Conservation (phyloP, 23 red algal genomes). For the Gracilaria gracilis region DNA sequence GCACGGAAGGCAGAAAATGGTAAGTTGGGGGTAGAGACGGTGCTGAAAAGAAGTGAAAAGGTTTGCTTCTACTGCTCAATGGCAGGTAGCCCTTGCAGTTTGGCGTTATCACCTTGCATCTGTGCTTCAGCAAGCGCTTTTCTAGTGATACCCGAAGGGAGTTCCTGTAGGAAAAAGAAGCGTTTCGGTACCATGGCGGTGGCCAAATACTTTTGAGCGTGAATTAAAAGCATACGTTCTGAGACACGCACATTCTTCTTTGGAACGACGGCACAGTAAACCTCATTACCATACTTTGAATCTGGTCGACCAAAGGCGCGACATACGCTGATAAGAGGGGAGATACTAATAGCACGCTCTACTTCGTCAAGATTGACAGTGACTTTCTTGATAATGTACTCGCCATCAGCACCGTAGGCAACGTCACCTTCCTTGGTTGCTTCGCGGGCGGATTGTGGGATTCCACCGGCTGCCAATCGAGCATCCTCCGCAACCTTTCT, state of each 20-base stretch:
- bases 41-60: not conserved
- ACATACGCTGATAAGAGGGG: conserved; percentile 57
- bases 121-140: conserved; percentile 66
- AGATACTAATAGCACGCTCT: conserved; percentile 48
- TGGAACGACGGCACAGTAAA: conserved; percentile 70
- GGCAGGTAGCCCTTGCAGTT: conserved; percentile 9
- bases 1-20: not conserved
- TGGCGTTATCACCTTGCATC: conserved; percentile 28
- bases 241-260: conserved; percentile 64
- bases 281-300: conserved; percentile 80
- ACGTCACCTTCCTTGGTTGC: conserved; percentile 59
- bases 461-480: conserved; percentile 37
- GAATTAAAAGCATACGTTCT: conserved; percentile 75
- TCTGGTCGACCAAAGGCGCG: conserved; percentile 78
- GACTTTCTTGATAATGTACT: conserved; percentile 80
- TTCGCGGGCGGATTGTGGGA: conserved; percentile 54
- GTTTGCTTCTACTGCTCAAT: conserved; percentile 10
- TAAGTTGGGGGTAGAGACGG: not conserved
- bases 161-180: conserved; percentile 62
- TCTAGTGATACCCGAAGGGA: conserved; percentile 70
- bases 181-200: conserved; percentile 68
- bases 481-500: conserved; percentile 61
- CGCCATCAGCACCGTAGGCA: conserved; percentile 49
- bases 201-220: conserved; percentile 75
- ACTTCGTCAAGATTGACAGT: conserved; percentile 77